These are phyloP conservation scores for Aureobasidium sp. DNA, from an alignment of 2,329 filamentous ascomycete species.

Conservation along the genomic window DNA sequence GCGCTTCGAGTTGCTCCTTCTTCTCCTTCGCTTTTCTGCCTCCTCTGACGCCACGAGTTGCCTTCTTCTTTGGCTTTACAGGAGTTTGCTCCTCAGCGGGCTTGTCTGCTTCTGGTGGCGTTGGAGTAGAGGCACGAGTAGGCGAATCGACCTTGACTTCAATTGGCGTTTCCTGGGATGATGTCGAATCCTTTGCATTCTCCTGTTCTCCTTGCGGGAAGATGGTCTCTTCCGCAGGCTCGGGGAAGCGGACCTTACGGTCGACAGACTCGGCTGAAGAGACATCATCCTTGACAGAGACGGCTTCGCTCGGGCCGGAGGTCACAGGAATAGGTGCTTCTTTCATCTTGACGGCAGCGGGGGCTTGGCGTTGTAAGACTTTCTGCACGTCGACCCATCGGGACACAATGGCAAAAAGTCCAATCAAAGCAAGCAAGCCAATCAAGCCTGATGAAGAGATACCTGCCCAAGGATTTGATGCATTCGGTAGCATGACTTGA, in stretches of 20 bases:
- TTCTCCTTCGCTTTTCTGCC: conserved; percentile 26
- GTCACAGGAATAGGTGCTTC: neutral
- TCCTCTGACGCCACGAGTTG: conserved; percentile 40
- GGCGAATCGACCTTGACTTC: conserved; percentile 13
- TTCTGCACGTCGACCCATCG: neutral
- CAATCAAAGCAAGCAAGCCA: conserved; percentile 1
- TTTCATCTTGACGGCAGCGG: neutral
- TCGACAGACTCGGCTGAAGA: neutral
- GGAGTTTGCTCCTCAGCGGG: conserved; percentile 17
- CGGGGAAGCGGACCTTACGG: conserved; percentile 19
- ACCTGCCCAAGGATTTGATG: neutral
- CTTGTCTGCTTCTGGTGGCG: conserved; percentile 2
- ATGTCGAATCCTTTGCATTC: conserved; percentile 17
- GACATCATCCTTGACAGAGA: neutral
- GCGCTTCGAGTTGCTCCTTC: conserved; percentile 20
- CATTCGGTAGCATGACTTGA: neutral
- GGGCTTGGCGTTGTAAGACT: neutral
- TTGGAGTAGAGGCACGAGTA: conserved; percentile 1
- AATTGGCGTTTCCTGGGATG: neutral
- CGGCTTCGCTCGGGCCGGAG: neutral
- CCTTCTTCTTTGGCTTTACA: conserved; percentile 39
- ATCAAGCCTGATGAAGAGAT: neutral
- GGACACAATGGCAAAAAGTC: neutral
- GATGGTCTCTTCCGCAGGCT: conserved; percentile 31
- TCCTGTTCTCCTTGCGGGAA: conserved; percentile 24